Base-by-base conservation (phyloP, 1,284 basidiomycete genomes). In the Trichosporon sp. region DNA sequence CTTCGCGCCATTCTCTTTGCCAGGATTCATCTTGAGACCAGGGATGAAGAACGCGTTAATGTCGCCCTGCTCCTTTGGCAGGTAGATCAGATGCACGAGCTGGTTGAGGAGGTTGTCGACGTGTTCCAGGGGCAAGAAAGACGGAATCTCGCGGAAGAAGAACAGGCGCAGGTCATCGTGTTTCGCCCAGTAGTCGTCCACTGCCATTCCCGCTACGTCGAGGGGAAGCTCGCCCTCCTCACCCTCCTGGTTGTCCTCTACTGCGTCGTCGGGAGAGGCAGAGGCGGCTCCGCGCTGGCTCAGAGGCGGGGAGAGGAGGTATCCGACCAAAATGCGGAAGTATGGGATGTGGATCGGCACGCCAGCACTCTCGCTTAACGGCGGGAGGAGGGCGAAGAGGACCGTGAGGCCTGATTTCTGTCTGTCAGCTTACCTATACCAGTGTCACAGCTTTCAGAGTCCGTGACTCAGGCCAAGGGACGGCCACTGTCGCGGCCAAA, bases 21-120 rank as follows among this genome's bases (percentile, higher is more conserved):
- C 4, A 1, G 76, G 74, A 59, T 86, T 85, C 2, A 80, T 71
- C 1, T 86, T 84, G 54, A 97, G 83, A 61, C 90, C 86, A 19
- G 87, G 81, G 4, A 96, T 85, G 87, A 91, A 94, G 86, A 93
- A 98, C 21, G 86, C 78, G 78, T 92, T 92, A 61, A 97, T 79
- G 74, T 95, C 92, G 1, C 84, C 81, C 14, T 84, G 74, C 32
- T 86, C 82, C 1, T 88, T 89, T 0, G 96, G 95, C 78, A 97
- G 91, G 5, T 90, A 92, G 29, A 84, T 86, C 32, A 98, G 82
- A 14, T 84, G 85, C 71, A 93, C 88, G 27, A 99, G 84, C 63
- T 94, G 83, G 7, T 85, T 83, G 34, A 97, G 83, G 2, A 92
- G 78, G 78, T 94, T 95, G 33, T 83, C 60, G 36, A 81, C 87